Percentiles rank a stretch among this genome's conserved stretches.
These are phyloP conservation scores for Auricularia sp. DNA, from an alignment of 768 basidiomycete genomes.

Conservation along the genomic window DNA sequence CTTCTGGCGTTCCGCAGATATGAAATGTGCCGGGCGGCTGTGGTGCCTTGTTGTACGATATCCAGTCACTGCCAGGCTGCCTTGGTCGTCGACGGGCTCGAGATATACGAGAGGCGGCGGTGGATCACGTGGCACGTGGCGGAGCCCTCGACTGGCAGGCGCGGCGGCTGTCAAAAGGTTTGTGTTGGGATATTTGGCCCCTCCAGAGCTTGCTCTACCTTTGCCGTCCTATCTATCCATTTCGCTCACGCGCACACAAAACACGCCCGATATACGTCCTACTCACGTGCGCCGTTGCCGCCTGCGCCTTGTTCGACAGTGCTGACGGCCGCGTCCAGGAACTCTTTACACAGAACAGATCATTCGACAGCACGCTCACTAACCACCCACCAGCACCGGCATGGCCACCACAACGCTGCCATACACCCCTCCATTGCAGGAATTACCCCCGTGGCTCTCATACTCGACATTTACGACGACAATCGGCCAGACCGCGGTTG, in stretches of 20 bases:
- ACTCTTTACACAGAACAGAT: background rate
- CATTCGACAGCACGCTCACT: too few relatives aligned
- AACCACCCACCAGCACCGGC: background rate
- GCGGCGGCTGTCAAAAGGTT: too few relatives aligned
- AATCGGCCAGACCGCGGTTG: constrained; percentile 18
- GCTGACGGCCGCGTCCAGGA: background rate
- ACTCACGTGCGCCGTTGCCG: background rate
- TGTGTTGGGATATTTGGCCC: too few relatives aligned
- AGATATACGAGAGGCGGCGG: too few relatives aligned
- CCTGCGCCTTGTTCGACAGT: background rate
- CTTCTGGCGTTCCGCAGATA: too few relatives aligned
- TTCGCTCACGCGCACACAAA: background rate
- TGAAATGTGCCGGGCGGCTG: too few relatives aligned
- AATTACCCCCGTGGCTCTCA: constrained; percentile 65
- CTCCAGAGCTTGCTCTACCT: background rate
- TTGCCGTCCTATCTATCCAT: background rate
- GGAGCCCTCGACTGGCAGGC: too few relatives aligned
- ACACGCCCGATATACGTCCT: background rate
- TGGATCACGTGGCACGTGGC: too few relatives aligned
- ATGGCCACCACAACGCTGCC: background rate
- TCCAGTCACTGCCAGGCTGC: too few relatives aligned
- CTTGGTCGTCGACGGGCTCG: too few relatives aligned
- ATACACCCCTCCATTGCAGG: constrained; percentile 26
- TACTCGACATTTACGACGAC: constrained; percentile 31
- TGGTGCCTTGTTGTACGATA: too few relatives aligned